These are phyloP conservation scores for Lactifluus echinatus DNA, from an alignment of 768 basidiomycete species.

Conservation along the genomic window DNA sequence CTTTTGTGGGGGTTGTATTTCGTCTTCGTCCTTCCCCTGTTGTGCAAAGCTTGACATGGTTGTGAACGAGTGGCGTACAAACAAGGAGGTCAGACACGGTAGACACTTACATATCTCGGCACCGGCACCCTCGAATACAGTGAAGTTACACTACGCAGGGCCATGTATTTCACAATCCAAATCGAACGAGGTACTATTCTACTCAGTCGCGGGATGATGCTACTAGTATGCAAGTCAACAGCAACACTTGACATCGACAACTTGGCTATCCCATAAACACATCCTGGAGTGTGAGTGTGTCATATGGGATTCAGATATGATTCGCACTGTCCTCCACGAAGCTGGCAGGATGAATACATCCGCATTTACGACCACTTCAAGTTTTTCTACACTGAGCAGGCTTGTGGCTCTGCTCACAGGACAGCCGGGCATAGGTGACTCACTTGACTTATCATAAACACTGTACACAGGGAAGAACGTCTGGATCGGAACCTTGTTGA, in stretches of 20 bases:
- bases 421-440: no score
- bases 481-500: background rate
- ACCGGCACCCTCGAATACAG: no score
- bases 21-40: slow-evolving; percentile 8
- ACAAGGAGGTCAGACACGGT: no score
- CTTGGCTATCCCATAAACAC: background rate
- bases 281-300: background rate
- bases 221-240: no score
- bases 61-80: background rate
- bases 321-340: background rate
- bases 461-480: background rate
- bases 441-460: background rate
- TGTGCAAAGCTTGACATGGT: slow-evolving; percentile 8
- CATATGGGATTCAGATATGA: background rate
- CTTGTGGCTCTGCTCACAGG: background rate
- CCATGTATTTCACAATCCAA: no score
- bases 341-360: background rate
- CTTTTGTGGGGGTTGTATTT: slow-evolving; percentile 7
- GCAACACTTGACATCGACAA: background rate
- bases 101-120: no score
- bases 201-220: no score
- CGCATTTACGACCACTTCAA: background rate
- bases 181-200: no score
- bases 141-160: no score
- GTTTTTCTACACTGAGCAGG: background rate